These are phyloP conservation scores for Brassica balearica DNA, from an alignment of 441 rosid species.

Conservation along the genomic window DNA sequence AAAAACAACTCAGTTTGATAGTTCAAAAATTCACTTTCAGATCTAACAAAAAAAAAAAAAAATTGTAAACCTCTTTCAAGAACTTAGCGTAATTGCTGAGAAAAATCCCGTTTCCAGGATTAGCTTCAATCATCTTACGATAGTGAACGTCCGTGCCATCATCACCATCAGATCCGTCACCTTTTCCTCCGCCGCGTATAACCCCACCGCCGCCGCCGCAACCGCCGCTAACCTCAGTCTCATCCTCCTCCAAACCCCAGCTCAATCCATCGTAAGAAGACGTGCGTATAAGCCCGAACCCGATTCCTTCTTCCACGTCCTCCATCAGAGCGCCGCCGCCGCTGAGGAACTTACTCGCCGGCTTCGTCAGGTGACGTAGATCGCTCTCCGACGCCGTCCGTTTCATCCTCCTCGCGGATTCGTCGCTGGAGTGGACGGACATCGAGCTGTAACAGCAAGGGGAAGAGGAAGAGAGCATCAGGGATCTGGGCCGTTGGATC, in stretches of 20 bases:
- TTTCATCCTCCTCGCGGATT: constrained; percentile 50
- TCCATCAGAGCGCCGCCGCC: constrained; percentile 46
- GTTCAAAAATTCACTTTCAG: neutral
- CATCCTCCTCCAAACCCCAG: constrained; percentile 40
- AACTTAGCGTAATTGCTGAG: constrained; percentile 80
- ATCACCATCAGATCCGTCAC: constrained; percentile 49
- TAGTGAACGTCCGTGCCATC: constrained; percentile 58
- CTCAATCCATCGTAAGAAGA: constrained; percentile 37
- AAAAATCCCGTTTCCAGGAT: constrained; percentile 75
- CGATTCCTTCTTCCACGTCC: constrained; percentile 52
- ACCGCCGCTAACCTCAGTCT: constrained; percentile 30
- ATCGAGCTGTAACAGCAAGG: constrained; percentile 45
- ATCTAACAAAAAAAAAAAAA: neutral
- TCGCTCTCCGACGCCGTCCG: constrained; percentile 66
- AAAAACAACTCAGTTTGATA: neutral
- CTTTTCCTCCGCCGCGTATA: constrained; percentile 48
- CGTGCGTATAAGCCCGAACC: constrained; percentile 31
- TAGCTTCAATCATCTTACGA: constrained; percentile 77
- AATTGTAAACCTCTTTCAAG: constrained; percentile 71
- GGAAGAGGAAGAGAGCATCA: constrained; percentile 46
- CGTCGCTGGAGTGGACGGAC: constrained; percentile 41
- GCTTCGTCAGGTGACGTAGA: constrained; percentile 47
- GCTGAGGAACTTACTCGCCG: constrained; percentile 26
- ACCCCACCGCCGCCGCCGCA: constrained; percentile 50
- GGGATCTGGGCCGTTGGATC: constrained; percentile 44